A percentile compares a stretch with the other conserved stretches of the same genome.
Evolutionary conservation across 1,284 basidiomycete genomes (phyloP).

Genomic region (Melampsora americana): DNA sequence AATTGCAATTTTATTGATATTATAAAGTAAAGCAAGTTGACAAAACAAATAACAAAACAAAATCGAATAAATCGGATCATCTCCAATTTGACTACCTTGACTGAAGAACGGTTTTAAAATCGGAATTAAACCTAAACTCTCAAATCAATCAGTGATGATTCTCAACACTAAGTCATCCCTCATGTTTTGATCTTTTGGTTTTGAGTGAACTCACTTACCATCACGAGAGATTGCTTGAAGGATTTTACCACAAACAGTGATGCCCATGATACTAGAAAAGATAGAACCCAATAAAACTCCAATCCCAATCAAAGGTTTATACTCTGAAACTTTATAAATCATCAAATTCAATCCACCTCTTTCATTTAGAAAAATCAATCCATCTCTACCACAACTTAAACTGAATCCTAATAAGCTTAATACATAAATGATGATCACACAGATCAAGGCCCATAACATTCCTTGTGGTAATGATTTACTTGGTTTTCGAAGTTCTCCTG

Average conservation of each 20-base stretch:
- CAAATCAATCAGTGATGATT: too few relatives aligned
- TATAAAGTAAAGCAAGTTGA: constrained; percentile 31
- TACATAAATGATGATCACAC: constrained; percentile 13
- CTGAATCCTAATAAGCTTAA: constrained; percentile 16
- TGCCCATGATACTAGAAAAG: constrained; percentile 36
- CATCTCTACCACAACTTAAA: constrained; percentile 27
- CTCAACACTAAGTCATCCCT: neutral
- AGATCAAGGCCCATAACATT: constrained; percentile 29
- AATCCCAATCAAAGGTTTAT: constrained; percentile 5
- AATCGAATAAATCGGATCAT: constrained; percentile 41
- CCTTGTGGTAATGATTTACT: constrained; percentile 31
- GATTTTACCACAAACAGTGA: constrained; percentile 41
- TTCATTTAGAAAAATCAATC: neutral
- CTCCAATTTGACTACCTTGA: constrained; percentile 30
- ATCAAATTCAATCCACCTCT: constrained; percentile 8
- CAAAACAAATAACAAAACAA: constrained; percentile 31
- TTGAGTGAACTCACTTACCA: constrained; percentile 6
- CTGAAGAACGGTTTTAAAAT: constrained; percentile 36
- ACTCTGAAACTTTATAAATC: constrained; percentile 21
- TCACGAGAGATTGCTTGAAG: constrained; percentile 39
- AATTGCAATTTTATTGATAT: constrained; percentile 18
- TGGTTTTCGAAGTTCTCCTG: constrained; percentile 24
- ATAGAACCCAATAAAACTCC: constrained; percentile 27
- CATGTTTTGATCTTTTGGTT: neutral
- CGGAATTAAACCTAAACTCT: constrained; percentile 37